phyloP scores from a whole-genome alignment of 257 asterid species.

The Nicotiana knightiana region DNA sequence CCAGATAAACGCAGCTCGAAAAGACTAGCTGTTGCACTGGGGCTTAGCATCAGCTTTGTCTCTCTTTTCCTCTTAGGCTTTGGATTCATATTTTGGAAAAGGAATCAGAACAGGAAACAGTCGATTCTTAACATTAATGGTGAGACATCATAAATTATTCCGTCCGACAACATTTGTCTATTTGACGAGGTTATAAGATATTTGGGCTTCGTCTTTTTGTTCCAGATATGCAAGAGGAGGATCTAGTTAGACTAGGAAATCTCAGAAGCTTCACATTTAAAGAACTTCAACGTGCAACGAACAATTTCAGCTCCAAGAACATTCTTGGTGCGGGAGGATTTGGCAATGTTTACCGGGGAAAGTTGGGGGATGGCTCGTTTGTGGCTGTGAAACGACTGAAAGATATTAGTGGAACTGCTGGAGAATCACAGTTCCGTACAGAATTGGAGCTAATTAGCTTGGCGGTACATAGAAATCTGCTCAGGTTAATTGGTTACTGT shows the following conservation, averaged over 20 bases:
- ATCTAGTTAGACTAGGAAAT: conserved; percentile 58
- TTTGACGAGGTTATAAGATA: neutral
- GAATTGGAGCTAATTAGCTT: conserved; percentile 85
- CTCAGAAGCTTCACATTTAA: conserved; percentile 70
- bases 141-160: conserved; percentile 3
- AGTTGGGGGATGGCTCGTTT: conserved; percentile 50
- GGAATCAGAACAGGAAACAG: conserved; percentile 43
- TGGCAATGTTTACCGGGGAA: conserved; percentile 82
- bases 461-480: conserved; percentile 89
- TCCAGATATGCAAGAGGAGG: conserved; percentile 73
- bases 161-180: neutral
- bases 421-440: conserved; percentile 74
- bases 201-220: neutral
- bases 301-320: conserved; percentile 73
- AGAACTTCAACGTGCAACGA: conserved; percentile 82
- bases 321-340: conserved; percentile 95
- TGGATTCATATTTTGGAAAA: conserved; percentile 45
- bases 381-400: conserved; percentile 88
- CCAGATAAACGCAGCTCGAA: conserved; percentile 48
- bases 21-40: conserved; percentile 65
- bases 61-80: conserved; percentile 24
- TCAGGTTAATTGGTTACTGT: conserved; percentile 71
- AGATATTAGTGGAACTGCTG: conserved; percentile 72
- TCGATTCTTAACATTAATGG: conserved; percentile 60
- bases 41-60: conserved; percentile 55